Evolutionary conservation across 441 rosid genomes (phyloP).

Genomic region (Erodium chrysanthum): DNA sequence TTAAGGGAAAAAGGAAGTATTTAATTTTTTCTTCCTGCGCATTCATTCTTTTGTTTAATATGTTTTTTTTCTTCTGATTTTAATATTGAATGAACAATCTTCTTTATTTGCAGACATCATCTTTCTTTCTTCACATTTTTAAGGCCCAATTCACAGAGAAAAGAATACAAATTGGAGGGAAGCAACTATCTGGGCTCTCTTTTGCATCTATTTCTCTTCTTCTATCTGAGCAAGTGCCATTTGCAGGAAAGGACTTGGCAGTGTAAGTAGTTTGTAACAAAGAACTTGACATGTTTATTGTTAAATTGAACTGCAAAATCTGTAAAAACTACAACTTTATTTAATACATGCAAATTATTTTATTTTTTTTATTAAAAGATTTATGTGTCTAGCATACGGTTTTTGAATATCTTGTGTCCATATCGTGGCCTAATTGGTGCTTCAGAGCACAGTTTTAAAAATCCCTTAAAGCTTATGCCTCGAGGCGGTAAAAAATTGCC

Average conservation of each 20-base stretch:
- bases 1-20: not conserved
- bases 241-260: conserved; percentile 51
- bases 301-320: too few species aligned
- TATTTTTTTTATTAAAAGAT: too few species aligned
- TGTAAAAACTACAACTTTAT: too few species aligned
- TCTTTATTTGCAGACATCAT: conserved; percentile 61
- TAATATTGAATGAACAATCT: not conserved
- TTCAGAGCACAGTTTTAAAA: not conserved
- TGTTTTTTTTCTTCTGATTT: not conserved
- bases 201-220: conserved; percentile 61
- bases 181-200: conserved; percentile 56
- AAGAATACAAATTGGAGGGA: conserved; percentile 58
- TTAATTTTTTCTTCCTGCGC: not conserved
- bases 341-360: too few species aligned
- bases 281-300: too few species aligned
- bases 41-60: not conserved
- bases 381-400: too few species aligned
- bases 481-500: too few species aligned
- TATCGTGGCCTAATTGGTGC: too few species aligned
- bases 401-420: too few species aligned
- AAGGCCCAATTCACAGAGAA: conserved; percentile 73
- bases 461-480: too few species aligned
- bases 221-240: conserved; percentile 79
- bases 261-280: conserved; percentile 44
- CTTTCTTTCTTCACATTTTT: conserved; percentile 72